Evolutionary conservation across 352 stramenopile genomes (phyloP).

Genomic region (Phytophthora pseudosyringae): DNA sequence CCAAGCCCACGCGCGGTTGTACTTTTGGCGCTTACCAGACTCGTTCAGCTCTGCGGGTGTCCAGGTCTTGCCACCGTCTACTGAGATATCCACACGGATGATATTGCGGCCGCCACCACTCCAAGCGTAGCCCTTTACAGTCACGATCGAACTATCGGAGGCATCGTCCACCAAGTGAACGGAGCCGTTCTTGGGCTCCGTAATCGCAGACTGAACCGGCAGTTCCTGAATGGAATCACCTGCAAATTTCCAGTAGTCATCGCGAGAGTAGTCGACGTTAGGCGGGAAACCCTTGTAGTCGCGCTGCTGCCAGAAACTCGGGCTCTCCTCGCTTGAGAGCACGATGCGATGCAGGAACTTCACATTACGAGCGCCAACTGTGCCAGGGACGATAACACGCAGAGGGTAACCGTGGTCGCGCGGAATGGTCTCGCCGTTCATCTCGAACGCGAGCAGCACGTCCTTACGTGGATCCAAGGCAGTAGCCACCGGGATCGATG

Average conservation of each 20-base stretch:
- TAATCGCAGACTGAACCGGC: slow-evolving; percentile 92
- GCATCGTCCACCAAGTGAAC: slow-evolving; percentile 57
- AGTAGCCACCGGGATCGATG: slow-evolving; percentile 94
- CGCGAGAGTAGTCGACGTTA: slow-evolving; percentile 85
- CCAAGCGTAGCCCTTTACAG: slow-evolving; percentile 95
- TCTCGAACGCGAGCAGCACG: slow-evolving; percentile 98
- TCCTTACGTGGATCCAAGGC: slow-evolving; percentile 95
- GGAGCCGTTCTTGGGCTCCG: slow-evolving; percentile 72
- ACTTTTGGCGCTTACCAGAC: slow-evolving; percentile 85
- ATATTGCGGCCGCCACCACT: slow-evolving; percentile 95
- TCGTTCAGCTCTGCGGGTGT: slow-evolving; percentile 85
- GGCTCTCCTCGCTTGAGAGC: slow-evolving; percentile 78
- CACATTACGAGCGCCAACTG: slow-evolving; percentile 95
- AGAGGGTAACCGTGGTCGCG: slow-evolving; percentile 97
- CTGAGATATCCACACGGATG: slow-evolving; percentile 96
- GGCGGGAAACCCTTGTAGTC: slow-evolving; percentile 93
- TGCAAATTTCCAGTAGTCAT: slow-evolving; percentile 86
- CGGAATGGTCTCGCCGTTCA: slow-evolving; percentile 95
- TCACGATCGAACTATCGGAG: slow-evolving; percentile 78
- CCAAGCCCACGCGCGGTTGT: slow-evolving; percentile 95
- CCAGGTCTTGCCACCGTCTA: slow-evolving; percentile 95
- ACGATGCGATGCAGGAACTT: slow-evolving; percentile 97
- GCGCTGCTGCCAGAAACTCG: slow-evolving; percentile 92
- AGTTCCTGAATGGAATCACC: slow-evolving; percentile 92
- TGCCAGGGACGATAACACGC: slow-evolving; percentile 96